Evolutionary conservation across 257 asterid species (phyloP).

Genomic region (Cruciata laevipes): DNA sequence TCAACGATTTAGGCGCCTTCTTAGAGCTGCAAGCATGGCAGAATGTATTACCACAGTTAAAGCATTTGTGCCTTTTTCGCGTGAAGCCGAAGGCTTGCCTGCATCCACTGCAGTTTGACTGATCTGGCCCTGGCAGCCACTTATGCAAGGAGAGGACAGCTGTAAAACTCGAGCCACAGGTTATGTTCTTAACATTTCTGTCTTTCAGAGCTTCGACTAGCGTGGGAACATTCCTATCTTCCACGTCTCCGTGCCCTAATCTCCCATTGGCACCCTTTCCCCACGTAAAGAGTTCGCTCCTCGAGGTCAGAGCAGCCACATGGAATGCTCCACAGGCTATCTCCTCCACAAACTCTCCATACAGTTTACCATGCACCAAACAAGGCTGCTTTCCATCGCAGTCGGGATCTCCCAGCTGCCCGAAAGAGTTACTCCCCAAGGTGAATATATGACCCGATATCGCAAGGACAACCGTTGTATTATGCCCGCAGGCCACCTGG

Average conservation of each 20-base stretch:
- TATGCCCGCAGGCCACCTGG: conserved; percentile 77
- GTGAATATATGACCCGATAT: conserved; percentile 82
- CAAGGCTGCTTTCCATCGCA: conserved; percentile 66
- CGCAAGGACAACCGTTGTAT: conserved; percentile 60
- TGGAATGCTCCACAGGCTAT: conserved; percentile 71
- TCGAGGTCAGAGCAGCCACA: conserved; percentile 72
- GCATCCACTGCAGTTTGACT: conserved; percentile 77
- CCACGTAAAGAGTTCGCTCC: conserved; percentile 84
- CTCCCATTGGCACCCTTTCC: conserved; percentile 88
- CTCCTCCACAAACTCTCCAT: conserved; percentile 93
- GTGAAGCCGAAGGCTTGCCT: conserved; percentile 87
- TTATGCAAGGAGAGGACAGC: conserved; percentile 80
- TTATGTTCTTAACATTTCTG: conserved; percentile 65
- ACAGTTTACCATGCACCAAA: conserved; percentile 69
- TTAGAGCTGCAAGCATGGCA: conserved; percentile 92
- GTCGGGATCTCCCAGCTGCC: conserved; percentile 73
- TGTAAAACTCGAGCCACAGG: conserved; percentile 81
- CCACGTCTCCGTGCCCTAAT: conserved; percentile 77
- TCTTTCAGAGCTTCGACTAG: conserved; percentile 73
- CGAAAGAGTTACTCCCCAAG: conserved; percentile 63
- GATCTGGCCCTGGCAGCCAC: conserved; percentile 94
- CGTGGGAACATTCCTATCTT: conserved; percentile 64
- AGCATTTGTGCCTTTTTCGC: conserved; percentile 75
- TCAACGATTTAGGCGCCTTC: conserved; percentile 73
- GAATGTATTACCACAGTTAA: conserved; percentile 81